Conservation (phyloP, 78 protist species). For the slime mould (Dictyostelium discoideum) region dicty_2.7 NC_007091.3:2814001-2814500, state of each 20-base stretch:
- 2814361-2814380: background rate
- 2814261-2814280: background rate
- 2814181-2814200: constrained; percentile 34
- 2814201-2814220: background rate
- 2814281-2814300: background rate
- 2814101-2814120: background rate
- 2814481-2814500: no score
- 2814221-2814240: background rate
- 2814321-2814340: no score
- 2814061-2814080: constrained; percentile 63
- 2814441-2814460: background rate
- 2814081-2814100: constrained; percentile 17
- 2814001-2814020: background rate
- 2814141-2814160: background rate
- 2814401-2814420: background rate
- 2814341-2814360: no score
- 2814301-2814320: background rate
- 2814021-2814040: background rate
- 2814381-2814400: background rate
- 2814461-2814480: background rate
- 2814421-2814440: background rate
- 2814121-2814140: constrained; percentile 17
- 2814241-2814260: background rate
- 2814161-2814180: constrained; percentile 52
- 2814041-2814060: constrained; percentile 35